Evolutionary conservation across 768 basidiomycete species (phyloP).

Genomic region (Termitomyces eurrhizus): DNA sequence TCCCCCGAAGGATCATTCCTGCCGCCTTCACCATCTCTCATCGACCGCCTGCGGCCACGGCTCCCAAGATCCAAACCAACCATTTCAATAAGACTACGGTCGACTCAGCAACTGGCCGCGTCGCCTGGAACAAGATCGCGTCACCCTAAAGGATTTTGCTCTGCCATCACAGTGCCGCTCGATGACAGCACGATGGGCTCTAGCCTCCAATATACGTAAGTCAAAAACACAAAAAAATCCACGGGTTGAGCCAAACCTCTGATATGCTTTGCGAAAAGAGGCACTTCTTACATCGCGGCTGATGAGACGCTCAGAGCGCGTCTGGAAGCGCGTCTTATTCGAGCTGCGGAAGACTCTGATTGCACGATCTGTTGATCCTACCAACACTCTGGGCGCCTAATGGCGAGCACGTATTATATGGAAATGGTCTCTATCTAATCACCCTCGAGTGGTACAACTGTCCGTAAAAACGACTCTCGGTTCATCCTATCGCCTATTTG

Average conservation of each 20-base stretch:
- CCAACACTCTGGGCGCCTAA: too few relatives aligned
- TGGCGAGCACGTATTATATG: too few relatives aligned
- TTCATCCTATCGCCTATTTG: background rate
- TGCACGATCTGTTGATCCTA: conserved; percentile 39
- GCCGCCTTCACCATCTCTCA: conserved; percentile 5
- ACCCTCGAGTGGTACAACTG: background rate
- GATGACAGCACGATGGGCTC: conserved; percentile 36
- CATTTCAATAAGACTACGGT: conserved; percentile 35
- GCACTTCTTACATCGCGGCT: conserved; percentile 40
- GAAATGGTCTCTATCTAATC: too few relatives aligned
- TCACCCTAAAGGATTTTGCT: background rate
- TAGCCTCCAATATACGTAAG: conserved; percentile 53
- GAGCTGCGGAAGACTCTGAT: conserved; percentile 28
- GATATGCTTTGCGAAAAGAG: conserved; percentile 22
- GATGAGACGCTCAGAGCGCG: conserved; percentile 42
- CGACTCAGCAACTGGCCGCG: conserved; percentile 28
- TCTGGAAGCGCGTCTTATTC: conserved; percentile 41
- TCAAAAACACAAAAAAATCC: background rate
- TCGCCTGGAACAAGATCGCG: conserved; percentile 8
- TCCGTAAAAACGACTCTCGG: too few relatives aligned
- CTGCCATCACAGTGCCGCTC: conserved; percentile 35
- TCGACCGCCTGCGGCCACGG: conserved; percentile 9
- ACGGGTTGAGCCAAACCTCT: background rate
- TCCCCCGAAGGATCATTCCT: background rate
- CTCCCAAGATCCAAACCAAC: conserved; percentile 25